phyloP scores from a whole-genome alignment of 495 filamentous ascomycete genomes.

The Emericellopsis terricola region DNA sequence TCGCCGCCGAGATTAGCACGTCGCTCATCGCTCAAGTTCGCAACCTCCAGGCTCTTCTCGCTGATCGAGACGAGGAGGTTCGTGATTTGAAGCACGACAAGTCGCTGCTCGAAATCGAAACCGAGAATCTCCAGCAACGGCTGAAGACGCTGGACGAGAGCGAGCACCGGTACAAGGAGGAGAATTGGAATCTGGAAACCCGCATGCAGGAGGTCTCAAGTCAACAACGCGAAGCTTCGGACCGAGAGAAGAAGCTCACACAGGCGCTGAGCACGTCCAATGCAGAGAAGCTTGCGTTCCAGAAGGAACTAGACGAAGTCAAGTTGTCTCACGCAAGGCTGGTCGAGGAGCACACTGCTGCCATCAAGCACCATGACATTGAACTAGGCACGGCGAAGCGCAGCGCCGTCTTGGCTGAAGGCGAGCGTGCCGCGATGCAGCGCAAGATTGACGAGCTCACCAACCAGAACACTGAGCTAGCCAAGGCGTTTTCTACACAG shows the following conservation, averaged over 20 bases:
- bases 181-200: conserved; percentile 92
- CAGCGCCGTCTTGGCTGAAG: conserved; percentile 52
- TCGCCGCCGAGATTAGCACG: conserved; percentile 87
- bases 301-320: conserved; percentile 78
- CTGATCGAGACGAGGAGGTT: conserved; percentile 72
- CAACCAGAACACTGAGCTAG: conserved; percentile 75
- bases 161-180: conserved; percentile 89
- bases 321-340: conserved; percentile 61
- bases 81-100: conserved; percentile 56
- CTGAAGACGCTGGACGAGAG: conserved; percentile 74
- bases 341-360: conserved; percentile 54
- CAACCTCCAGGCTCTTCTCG: conserved; percentile 63
- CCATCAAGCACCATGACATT: conserved; percentile 70
- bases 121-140: conserved; percentile 59
- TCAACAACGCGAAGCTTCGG: conserved; percentile 47
- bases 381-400: conserved; percentile 67
- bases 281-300: conserved; percentile 55
- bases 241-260: conserved; percentile 63
- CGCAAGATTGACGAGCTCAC: conserved; percentile 72
- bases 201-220: conserved; percentile 66
- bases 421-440: conserved; percentile 55
- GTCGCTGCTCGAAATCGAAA: conserved; percentile 62
- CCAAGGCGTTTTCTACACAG: conserved; percentile 50
- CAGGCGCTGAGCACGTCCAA: conserved; percentile 47
- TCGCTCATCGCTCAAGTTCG: conserved; percentile 80